These are phyloP conservation scores for Calendula officinalis DNA, from an alignment of 129 eudicot genomes.

Conservation along the genomic window DNA sequence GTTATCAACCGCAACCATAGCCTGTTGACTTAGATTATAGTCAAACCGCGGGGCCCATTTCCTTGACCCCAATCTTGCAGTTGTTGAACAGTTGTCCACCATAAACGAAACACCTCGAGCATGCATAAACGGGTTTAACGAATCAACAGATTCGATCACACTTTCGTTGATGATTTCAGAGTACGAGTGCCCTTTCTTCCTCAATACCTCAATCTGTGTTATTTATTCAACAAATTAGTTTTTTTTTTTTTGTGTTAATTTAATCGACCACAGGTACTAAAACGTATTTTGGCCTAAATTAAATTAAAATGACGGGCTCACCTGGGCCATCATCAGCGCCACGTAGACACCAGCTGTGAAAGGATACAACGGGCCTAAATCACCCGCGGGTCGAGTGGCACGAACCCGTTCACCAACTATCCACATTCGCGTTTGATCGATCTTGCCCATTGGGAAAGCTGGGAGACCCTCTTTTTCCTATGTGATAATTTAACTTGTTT, in stretches of 20 bases:
- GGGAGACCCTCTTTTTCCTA: conserved; percentile 94
- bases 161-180: conserved; percentile 92
- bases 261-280: no score
- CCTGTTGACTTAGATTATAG: no score
- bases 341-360: conserved; percentile 96
- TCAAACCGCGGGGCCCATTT: no score
- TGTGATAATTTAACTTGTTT: not conserved
- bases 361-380: conserved; percentile 80
- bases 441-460: conserved; percentile 95
- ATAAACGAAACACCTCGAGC: conserved; percentile 92
- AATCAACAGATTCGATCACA: conserved; percentile 88
- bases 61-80: no score
- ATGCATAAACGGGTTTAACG: conserved; percentile 91
- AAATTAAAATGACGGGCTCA: conserved; percentile 13
- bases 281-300: no score
- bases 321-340: conserved; percentile 97
- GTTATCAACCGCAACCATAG: no score
- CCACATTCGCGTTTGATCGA: conserved; percentile 93
- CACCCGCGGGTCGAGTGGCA: conserved; percentile 65
- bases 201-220: conserved; percentile 70
- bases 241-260: not conserved
- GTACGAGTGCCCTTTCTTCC: conserved; percentile 89
- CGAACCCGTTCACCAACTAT: conserved; percentile 81
- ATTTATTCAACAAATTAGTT: not conserved
- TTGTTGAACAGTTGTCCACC: conserved; percentile 74